Conservation (phyloP, 73 alveolate species). For the Paramecium sexaurelia region DNA sequence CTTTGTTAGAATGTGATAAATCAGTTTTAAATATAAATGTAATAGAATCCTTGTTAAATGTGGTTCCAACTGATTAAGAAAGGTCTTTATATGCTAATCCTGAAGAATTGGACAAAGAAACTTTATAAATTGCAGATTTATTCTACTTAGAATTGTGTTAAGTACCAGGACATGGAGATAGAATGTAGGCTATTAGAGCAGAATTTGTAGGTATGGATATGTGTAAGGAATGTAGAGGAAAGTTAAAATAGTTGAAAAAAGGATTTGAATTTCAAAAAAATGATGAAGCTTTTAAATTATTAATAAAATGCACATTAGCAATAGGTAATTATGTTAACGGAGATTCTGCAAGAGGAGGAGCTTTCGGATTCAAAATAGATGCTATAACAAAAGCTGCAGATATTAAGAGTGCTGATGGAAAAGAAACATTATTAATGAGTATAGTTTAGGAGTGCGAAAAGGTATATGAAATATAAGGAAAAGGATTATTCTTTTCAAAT, state of each 20-base stretch:
- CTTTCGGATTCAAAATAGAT: conserved; percentile 79
- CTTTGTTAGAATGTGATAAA: conserved; percentile 72
- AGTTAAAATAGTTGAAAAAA: conserved; percentile 66
- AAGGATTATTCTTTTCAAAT: not conserved
- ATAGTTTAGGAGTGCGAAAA: conserved; percentile 63
- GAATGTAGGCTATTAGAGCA: conserved; percentile 75
- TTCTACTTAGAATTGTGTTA: conserved; percentile 69
- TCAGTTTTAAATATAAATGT: conserved; percentile 65
- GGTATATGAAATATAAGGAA: conserved; percentile 58
- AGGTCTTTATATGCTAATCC: conserved; percentile 53
- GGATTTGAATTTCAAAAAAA: conserved; percentile 64
- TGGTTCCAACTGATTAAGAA: conserved; percentile 73
- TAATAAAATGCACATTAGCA: conserved; percentile 75
- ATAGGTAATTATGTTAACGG: conserved; percentile 86
- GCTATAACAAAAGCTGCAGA: conserved; percentile 79
- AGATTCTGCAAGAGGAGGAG: conserved; percentile 82
- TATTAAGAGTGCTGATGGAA: conserved; percentile 79
- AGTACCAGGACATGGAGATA: conserved; percentile 68
- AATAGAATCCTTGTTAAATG: conserved; percentile 70
- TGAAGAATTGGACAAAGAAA: conserved; percentile 73
- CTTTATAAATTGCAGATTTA: conserved; percentile 72
- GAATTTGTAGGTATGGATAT: conserved; percentile 67
- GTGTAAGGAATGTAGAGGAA: conserved; percentile 64
- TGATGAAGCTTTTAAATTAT: conserved; percentile 70
- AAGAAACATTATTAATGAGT: conserved; percentile 74